phyloP scores from a whole-genome alignment of 106 monocot species.

The Hemerocallis citrina region DNA sequence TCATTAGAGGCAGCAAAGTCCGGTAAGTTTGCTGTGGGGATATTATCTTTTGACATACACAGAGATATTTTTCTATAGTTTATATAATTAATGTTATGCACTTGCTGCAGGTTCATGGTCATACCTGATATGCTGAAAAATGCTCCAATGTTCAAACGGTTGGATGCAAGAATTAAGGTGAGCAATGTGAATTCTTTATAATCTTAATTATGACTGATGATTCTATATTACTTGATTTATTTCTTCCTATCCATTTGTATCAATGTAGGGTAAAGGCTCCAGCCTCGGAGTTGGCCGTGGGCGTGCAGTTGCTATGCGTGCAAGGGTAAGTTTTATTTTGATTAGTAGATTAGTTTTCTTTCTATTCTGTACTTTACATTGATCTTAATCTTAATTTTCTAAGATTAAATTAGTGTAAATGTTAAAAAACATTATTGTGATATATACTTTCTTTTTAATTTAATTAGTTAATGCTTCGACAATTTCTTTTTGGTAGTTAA shows the following conservation, averaged over 20 bases:
- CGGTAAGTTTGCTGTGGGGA: constrained; percentile 28
- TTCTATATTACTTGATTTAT: neutral
- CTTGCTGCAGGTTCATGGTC: constrained; percentile 72
- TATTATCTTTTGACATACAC: neutral
- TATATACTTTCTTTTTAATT: no score
- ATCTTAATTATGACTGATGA: neutral
- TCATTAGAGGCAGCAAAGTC: constrained; percentile 85
- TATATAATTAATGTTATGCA: neutral
- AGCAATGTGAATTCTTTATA: constrained; percentile 1
- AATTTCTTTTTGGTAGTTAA: no score
- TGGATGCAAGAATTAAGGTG: constrained; percentile 90
- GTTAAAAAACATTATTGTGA: no score
- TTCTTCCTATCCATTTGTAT: neutral
- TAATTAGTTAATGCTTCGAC: no score
- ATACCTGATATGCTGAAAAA: constrained; percentile 98
- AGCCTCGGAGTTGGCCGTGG: constrained; percentile 92
- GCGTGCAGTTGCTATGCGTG: constrained; percentile 87
- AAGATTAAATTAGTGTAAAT: no score
- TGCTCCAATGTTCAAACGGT: constrained; percentile 94
- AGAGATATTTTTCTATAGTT: neutral
- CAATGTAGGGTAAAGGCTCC: constrained; percentile 68
- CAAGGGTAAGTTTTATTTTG: constrained; percentile 41
- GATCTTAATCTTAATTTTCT: no score
- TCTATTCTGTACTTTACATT: neutral
- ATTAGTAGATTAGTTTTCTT: neutral